A percentile compares a stretch with the other conserved stretches of the same genome.
phyloP scores from a whole-genome alignment of 2,329 filamentous ascomycete genomes.

The Fusarium paranaense region DNA sequence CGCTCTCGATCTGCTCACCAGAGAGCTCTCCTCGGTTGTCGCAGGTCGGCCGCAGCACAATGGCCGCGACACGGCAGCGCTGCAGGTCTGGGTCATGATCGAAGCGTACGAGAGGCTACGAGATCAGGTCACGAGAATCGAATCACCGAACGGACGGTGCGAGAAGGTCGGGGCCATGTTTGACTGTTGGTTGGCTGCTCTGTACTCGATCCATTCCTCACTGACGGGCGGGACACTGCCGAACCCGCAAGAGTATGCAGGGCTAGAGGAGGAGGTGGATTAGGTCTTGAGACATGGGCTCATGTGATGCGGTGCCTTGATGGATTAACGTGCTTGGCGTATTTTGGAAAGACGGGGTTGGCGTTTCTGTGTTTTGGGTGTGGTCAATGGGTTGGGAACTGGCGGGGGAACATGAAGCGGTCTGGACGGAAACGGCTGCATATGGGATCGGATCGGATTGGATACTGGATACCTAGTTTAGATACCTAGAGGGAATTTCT shows the following conservation, averaged over 20 bases:
- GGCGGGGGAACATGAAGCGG: conserved; percentile 26
- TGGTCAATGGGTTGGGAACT: conserved; percentile 16
- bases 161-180: conserved; percentile 54
- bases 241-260: conserved; percentile 47
- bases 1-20: conserved; percentile 62
- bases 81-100: conserved; percentile 69
- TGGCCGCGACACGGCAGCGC: conserved; percentile 53
- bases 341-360: conserved; percentile 18
- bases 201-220: conserved; percentile 59
- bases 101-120: conserved; percentile 67
- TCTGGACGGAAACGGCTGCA: conserved; percentile 26
- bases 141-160: conserved; percentile 48
- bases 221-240: conserved; percentile 39
- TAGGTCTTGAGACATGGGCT: conserved; percentile 16
- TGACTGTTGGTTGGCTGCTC: conserved; percentile 62
- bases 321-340: conserved; percentile 2
- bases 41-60: conserved; percentile 39
- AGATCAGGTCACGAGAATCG: conserved; percentile 56
- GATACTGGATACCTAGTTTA: background rate
- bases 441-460: background rate
- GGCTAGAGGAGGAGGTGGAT: conserved; percentile 42
- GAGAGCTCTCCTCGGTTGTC: conserved; percentile 60
- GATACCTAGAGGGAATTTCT: conserved; percentile 3
- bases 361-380: conserved; percentile 26
- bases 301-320: conserved; percentile 12